Conservation (phyloP, 2,329 filamentous ascomycete genomes). For the Penicillium sp. region DNA sequence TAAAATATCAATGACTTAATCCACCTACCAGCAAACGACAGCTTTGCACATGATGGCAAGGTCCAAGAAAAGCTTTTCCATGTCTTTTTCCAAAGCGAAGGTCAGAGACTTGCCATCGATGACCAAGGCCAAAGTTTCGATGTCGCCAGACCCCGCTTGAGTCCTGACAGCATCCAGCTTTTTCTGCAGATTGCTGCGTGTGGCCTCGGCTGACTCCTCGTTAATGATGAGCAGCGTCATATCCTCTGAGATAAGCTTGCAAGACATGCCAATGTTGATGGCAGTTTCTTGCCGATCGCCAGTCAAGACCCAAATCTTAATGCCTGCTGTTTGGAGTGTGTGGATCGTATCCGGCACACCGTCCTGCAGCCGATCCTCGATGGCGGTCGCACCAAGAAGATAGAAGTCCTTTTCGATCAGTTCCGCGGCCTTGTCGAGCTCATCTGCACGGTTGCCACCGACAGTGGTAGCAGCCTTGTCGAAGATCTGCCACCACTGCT, state of each 20-base stretch:
- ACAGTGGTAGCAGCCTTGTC: slow-evolving; percentile 87
- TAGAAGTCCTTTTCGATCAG: slow-evolving; percentile 90
- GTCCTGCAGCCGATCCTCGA: slow-evolving; percentile 94
- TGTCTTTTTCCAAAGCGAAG: slow-evolving; percentile 84
- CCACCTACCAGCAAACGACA: slow-evolving; percentile 73
- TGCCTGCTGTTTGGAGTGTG: slow-evolving; percentile 91
- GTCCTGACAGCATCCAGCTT: slow-evolving; percentile 87
- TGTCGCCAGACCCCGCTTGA: slow-evolving; percentile 62
- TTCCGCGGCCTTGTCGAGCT: slow-evolving; percentile 95
- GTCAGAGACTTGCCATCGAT: slow-evolving; percentile 97
- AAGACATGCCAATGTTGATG: slow-evolving; percentile 99
- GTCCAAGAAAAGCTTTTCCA: slow-evolving; percentile 91
- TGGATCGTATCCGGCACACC: slow-evolving; percentile 98
- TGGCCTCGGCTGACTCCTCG: slow-evolving; percentile 75
- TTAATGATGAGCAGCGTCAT: slow-evolving; percentile 98
- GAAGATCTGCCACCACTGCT: slow-evolving; percentile 81
- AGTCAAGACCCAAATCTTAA: slow-evolving; percentile 98
- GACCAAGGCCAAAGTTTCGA: slow-evolving; percentile 83
- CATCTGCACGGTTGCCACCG: slow-evolving; percentile 85
- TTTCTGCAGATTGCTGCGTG: slow-evolving; percentile 84
- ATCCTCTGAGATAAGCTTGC: slow-evolving; percentile 95
- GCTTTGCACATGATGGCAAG: slow-evolving; percentile 95
- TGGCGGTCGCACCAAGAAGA: slow-evolving; percentile 90
- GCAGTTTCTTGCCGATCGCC: slow-evolving; percentile 97
- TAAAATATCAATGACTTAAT: not conserved